Evolutionary conservation across 2,329 filamentous ascomycete genomes (phyloP).

Genomic region (Boeremia exigua): DNA sequence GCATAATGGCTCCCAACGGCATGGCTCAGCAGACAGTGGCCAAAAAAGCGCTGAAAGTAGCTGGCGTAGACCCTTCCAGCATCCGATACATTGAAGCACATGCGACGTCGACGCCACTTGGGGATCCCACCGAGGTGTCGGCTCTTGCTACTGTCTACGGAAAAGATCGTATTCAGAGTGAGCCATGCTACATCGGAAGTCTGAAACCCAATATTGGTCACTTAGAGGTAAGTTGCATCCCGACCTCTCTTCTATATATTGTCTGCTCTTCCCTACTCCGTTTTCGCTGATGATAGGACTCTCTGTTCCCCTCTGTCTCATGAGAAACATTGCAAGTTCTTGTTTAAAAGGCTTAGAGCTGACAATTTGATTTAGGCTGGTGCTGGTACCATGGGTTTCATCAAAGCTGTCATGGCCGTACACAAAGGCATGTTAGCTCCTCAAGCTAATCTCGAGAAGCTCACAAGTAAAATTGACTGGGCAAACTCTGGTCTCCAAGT

Average conservation of each 20-base stretch:
- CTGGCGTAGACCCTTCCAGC: slow-evolving; percentile 41
- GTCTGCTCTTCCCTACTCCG: too few relatives aligned
- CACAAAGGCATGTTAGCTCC: slow-evolving; percentile 38
- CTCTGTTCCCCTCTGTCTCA: neutral
- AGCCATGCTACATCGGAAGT: slow-evolving; percentile 34
- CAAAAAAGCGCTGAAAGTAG: slow-evolving; percentile 41
- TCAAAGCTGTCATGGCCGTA: slow-evolving; percentile 34
- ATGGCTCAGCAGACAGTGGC: slow-evolving; percentile 49
- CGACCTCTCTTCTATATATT: too few relatives aligned
- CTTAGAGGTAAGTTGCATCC: slow-evolving; percentile 1
- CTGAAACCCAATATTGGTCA: slow-evolving; percentile 47
- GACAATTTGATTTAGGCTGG: slow-evolving; percentile 1
- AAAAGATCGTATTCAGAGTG: slow-evolving; percentile 1
- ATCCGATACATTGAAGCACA: slow-evolving; percentile 50
- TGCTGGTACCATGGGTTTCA: slow-evolving; percentile 29
- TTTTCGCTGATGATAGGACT: neutral
- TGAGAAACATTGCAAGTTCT: neutral
- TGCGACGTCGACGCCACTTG: slow-evolving; percentile 65
- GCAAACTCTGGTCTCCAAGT: slow-evolving; percentile 15
- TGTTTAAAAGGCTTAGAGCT: neutral
- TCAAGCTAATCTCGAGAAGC: slow-evolving; percentile 30
- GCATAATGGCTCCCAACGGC: slow-evolving; percentile 45
- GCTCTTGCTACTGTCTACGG: slow-evolving; percentile 33
- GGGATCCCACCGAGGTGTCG: slow-evolving; percentile 44
- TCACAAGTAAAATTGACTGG: slow-evolving; percentile 26